Evolutionary conservation across 768 basidiomycete species (phyloP).

Genomic region (Cystobasidiopsis lactophilus): DNA sequence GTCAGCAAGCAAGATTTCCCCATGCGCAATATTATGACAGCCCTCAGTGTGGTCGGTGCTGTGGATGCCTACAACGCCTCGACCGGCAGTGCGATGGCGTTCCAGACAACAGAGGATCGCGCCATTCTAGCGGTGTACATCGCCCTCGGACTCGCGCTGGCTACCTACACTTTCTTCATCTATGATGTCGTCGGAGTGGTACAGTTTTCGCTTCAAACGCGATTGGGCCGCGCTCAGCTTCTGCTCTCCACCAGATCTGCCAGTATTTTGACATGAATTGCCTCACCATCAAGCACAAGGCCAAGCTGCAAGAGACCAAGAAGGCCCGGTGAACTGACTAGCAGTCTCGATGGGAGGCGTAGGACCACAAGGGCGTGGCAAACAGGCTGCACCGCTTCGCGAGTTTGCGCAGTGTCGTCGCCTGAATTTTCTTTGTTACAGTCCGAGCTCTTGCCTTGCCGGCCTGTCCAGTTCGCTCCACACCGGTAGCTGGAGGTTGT

Average conservation of each 20-base stretch:
- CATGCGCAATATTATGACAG: constrained; percentile 64
- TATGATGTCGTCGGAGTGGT: constrained; percentile 38
- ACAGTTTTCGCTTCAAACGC: background rate
- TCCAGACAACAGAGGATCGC: constrained; percentile 6
- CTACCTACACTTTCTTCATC: constrained; percentile 48
- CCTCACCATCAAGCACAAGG: constrained; percentile 60
- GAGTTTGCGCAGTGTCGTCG: too few relatives aligned
- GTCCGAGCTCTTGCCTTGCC: too few relatives aligned
- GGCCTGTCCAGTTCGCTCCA: too few relatives aligned
- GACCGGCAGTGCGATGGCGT: constrained; percentile 43
- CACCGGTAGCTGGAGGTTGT: too few relatives aligned
- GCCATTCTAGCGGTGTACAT: constrained; percentile 7
- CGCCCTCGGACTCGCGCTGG: constrained; percentile 10
- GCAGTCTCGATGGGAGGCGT: too few relatives aligned
- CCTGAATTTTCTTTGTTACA: too few relatives aligned
- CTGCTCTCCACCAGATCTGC: constrained; percentile 70
- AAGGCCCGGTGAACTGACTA: too few relatives aligned
- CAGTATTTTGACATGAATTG: constrained; percentile 83
- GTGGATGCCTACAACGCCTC: constrained; percentile 57
- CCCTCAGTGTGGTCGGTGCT: constrained; percentile 54
- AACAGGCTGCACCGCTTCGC: too few relatives aligned
- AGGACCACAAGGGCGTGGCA: too few relatives aligned
- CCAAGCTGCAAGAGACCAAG: background rate
- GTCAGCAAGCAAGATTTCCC: constrained; percentile 69
- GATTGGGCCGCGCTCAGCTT: constrained; percentile 32